Evolutionary conservation across 345 rosid species (phyloP).

Genomic region (Heritiera fomes): DNA sequence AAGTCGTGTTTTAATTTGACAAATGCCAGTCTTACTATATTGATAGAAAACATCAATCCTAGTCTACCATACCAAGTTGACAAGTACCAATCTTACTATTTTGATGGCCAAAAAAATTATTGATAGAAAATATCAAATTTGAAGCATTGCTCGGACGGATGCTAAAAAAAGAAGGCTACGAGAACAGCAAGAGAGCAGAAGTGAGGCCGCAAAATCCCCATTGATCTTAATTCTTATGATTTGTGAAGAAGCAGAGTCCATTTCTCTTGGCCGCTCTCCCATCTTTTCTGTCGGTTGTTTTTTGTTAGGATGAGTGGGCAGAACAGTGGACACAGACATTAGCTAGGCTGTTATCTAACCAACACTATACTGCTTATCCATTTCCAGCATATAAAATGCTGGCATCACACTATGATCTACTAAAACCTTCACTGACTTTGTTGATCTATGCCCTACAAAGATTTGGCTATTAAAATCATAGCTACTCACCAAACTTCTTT

Average conservation of each 20-base stretch:
- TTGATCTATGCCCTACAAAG: slow-evolving; percentile 19
- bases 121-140: too few relatives aligned
- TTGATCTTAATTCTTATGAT: too few relatives aligned
- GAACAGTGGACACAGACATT: slow-evolving; percentile 21
- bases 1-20: not conserved
- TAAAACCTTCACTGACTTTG: not conserved
- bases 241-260: slow-evolving; percentile 8
- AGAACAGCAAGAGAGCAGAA: too few relatives aligned
- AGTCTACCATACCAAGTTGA: too few relatives aligned
- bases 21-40: not conserved
- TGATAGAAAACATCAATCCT: not conserved
- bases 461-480: slow-evolving; percentile 14
- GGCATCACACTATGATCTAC: not conserved
- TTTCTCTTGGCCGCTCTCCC: slow-evolving; percentile 20
- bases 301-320: slow-evolving; percentile 17
- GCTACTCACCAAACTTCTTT: not conserved
- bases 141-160: not conserved
- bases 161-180: not conserved
- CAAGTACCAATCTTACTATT: too few relatives aligned
- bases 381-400: slow-evolving; percentile 21
- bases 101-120: too few relatives aligned
- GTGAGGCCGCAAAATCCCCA: too few relatives aligned
- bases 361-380: slow-evolving; percentile 17
- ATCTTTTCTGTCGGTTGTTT: slow-evolving; percentile 27
- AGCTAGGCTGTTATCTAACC: slow-evolving; percentile 30